Evolutionary conservation across 108 stramenopile genomes (phyloP).

Genomic region (Cyclostephanos invisitatus): DNA sequence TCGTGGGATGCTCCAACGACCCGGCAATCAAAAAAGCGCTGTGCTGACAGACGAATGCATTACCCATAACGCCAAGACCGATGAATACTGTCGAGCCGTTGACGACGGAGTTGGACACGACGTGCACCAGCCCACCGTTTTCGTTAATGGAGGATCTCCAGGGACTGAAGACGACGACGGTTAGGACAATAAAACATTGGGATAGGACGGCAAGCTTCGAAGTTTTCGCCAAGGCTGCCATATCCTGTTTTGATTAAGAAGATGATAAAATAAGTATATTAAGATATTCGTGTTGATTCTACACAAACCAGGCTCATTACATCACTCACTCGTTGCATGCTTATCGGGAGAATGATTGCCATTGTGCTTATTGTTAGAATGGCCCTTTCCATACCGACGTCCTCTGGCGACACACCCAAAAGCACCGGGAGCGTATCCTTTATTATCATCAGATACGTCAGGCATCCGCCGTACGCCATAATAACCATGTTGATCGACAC

Average conservation of each 20-base stretch:
- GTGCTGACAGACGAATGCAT: conserved; percentile 56
- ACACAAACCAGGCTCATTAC: not conserved
- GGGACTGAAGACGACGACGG: conserved; percentile 42
- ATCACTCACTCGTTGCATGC: conserved; percentile 61
- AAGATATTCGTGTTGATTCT: not conserved
- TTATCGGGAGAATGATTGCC: conserved; percentile 66
- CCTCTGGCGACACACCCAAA: conserved; percentile 57
- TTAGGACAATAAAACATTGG: conserved; percentile 32
- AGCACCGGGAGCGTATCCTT: conserved; percentile 77
- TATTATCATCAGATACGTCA: conserved; percentile 81
- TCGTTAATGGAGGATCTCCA: conserved; percentile 19
- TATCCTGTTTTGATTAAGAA: conserved; percentile 45
- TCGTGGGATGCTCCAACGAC: conserved; percentile 42
- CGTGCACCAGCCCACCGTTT: conserved; percentile 31
- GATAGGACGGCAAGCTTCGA: conserved; percentile 37
- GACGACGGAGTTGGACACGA: conserved; percentile 29
- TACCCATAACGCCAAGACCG: conserved; percentile 45
- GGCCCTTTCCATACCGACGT: conserved; percentile 49
- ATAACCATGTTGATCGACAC: conserved; percentile 77
- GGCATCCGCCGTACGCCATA: conserved; percentile 85
- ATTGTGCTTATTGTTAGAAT: conserved; percentile 64
- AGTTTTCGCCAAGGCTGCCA: conserved; percentile 79
- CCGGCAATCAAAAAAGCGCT: conserved; percentile 50
- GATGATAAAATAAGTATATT: not conserved
- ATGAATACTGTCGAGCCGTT: conserved; percentile 35